Conservation (phyloP, 306 rosid species). For the Vigna radiata region DNA sequence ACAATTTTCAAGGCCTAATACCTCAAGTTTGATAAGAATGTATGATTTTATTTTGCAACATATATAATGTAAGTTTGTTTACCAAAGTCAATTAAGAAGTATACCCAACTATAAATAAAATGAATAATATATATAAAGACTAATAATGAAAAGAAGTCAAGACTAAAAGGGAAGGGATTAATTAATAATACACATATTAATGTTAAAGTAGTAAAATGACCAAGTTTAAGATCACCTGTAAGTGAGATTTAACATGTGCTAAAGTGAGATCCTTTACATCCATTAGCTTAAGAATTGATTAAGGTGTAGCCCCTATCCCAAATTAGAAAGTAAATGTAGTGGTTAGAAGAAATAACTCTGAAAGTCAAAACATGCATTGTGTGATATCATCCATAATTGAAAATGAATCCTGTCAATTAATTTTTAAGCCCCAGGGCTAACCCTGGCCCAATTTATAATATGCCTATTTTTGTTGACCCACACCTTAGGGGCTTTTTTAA, state of each 20-base stretch:
- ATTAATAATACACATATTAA: background rate
- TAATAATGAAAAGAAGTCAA: conserved; percentile 18
- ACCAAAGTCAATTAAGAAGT: conserved; percentile 21
- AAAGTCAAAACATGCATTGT: too few species aligned
- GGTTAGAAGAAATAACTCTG: too few species aligned
- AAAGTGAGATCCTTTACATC: conserved; percentile 98
- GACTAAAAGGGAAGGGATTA: background rate
- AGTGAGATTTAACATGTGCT: conserved; percentile 98
- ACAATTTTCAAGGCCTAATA: too few species aligned
- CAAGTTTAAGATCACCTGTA: conserved; percentile 64
- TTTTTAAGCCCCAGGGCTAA: too few species aligned
- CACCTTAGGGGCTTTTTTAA: too few species aligned
- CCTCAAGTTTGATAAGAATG: too few species aligned
- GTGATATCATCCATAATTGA: background rate
- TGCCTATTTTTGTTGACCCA: too few species aligned
- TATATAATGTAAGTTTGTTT: conserved; percentile 30
- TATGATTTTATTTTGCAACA: conserved; percentile 47
- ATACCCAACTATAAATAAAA: conserved; percentile 1
- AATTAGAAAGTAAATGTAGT: too few species aligned
- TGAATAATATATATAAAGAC: background rate
- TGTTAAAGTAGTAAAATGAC: background rate
- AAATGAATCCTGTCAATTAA: background rate
- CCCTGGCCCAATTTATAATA: too few species aligned
- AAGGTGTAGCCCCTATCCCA: conserved; percentile 85
- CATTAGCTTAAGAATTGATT: conserved; percentile 99